Base-by-base conservation (phyloP, 2,329 filamentous ascomycete species). In the Trichoderma oligosporum region DNA sequence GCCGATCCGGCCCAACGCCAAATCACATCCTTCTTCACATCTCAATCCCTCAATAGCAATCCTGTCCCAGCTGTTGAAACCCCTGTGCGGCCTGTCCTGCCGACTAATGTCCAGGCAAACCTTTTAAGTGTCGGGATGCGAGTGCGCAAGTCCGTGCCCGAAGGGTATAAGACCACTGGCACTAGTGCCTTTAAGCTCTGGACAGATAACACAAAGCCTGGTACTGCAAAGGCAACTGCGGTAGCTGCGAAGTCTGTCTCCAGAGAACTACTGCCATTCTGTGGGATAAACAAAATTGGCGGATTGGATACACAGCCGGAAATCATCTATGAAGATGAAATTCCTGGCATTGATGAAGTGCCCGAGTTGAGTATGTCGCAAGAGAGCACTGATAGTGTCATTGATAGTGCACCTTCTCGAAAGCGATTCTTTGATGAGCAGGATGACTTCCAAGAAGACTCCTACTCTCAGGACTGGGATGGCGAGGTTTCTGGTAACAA, bases 71-170 rank as follows among this genome's bases (percentile, higher is more conserved):
- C 67, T 65, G 14, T 64, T 68, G 39, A 16, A 60, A 22, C 49
- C 18, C 47, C 66, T 14, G 62, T 64, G 12, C 73, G 76, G 14
- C 82, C 84, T 3, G 65, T 70, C 4, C 77, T 92, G 12, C 85
- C 89, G 1, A 72, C 79, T 22, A 78, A 78, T 7, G 79, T 95
- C 29, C 90, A 96, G 72, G 81, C 91, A 33, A 88, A 88, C 61
- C 85, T 97, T n/a, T 79, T 97, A 39, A 89, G 82, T 66, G 93
- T 97, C 62, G 93, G 93, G 66, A 97, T 97, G 91, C 87, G 93
- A 22, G 82, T 97, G 49, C 88, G 93, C 69, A 97, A 97, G 76
- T 89, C 89, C 9, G 88, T 97, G 7, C 88, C 91, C 0, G 92
- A 97, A 70, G 93, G 93, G 59, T 97, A 97, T 80, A 95, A 96